phyloP scores from a whole-genome alignment of 129 eudicot genomes.

The Logfia minima region DNA sequence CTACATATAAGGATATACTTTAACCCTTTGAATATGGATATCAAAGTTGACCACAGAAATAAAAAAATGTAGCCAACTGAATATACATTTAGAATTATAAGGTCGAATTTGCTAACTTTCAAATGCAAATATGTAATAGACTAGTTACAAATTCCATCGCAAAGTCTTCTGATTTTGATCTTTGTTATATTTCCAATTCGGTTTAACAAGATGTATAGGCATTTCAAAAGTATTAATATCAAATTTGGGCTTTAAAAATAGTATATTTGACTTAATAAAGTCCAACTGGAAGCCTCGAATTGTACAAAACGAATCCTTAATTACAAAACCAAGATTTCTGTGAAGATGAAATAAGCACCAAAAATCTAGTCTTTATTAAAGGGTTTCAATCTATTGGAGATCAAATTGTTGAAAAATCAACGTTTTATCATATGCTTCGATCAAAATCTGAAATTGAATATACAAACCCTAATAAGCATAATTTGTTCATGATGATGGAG shows the following conservation, averaged over 20 bases:
- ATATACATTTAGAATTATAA: neutral
- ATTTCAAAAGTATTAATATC: neutral
- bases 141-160: neutral
- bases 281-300: constrained; percentile 17
- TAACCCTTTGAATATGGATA: neutral
- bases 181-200: neutral
- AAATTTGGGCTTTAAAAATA: neutral
- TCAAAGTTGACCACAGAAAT: constrained; percentile 3
- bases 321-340: constrained; percentile 12
- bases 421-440: neutral
- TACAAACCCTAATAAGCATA: neutral
- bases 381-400: constrained; percentile 21
- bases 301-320: neutral
- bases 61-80: neutral
- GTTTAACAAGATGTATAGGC: neutral
- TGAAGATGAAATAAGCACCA: neutral
- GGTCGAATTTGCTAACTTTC: constrained; percentile 10
- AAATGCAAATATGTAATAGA: neutral
- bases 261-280: constrained; percentile 25
- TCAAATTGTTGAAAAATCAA: constrained; percentile 9
- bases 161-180: neutral
- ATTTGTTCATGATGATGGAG: neutral
- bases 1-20: constrained; percentile 15
- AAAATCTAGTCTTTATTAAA: neutral
- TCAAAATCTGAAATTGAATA: neutral